phyloP scores from a whole-genome alignment of 2,329 filamentous ascomycete species.

The Chaetomium sp. region DNA sequence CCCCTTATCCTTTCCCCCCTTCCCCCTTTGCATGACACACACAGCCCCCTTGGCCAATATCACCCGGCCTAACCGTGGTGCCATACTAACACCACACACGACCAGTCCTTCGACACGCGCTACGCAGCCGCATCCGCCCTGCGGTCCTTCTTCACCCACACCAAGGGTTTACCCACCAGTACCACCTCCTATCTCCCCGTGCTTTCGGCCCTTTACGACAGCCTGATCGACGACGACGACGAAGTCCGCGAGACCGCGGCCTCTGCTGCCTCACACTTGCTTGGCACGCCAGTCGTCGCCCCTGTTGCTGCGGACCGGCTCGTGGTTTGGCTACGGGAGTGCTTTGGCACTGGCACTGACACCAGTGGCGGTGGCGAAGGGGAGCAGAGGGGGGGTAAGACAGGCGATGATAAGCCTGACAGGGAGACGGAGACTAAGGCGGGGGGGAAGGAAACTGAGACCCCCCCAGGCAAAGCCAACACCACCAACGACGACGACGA shows the following conservation, averaged over 20 bases:
- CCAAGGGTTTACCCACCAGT: slow-evolving; percentile 20
- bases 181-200: slow-evolving; percentile 43
- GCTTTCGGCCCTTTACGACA: slow-evolving; percentile 64
- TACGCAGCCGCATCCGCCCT: slow-evolving; percentile 54
- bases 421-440: too few species aligned
- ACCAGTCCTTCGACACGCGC: slow-evolving; percentile 58
- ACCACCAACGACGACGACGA: slow-evolving; percentile 9
- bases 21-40: too few species aligned
- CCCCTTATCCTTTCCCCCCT: too few species aligned
- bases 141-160: slow-evolving; percentile 39
- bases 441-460: too few species aligned
- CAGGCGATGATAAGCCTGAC: too few species aligned
- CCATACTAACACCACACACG: background rate
- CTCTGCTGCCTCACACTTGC: slow-evolving; percentile 39
- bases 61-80: too few species aligned
- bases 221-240: slow-evolving; percentile 85
- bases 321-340: slow-evolving; percentile 35
- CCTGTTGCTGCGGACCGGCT: slow-evolving; percentile 43
- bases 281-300: slow-evolving; percentile 39
- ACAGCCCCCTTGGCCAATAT: too few species aligned
- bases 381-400: too few species aligned
- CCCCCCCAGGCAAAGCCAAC: too few species aligned
- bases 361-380: too few species aligned
- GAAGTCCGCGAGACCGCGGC: slow-evolving; percentile 68
- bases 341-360: slow-evolving; percentile 25